Percentiles rank a stretch among this genome's conserved stretches.
Evolutionary conservation across 495 filamentous ascomycete genomes (phyloP).

Genomic region (Penicillium longicatenatum): DNA sequence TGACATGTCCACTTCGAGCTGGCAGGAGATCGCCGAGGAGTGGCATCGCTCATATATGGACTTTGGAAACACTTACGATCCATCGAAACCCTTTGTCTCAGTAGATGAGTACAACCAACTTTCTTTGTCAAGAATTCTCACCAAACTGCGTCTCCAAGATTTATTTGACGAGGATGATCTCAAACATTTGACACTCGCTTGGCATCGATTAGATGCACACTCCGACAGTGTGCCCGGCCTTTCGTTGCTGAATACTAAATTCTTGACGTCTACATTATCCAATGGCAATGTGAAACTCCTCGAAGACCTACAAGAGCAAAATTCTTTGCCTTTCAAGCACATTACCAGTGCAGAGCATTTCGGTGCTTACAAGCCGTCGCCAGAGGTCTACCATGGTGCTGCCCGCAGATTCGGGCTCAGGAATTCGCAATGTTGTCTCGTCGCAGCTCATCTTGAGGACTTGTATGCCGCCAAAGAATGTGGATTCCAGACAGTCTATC

Average conservation of each 20-base stretch:
- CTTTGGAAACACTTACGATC: slow-evolving; percentile 21
- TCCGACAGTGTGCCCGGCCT: slow-evolving; percentile 20
- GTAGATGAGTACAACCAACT: slow-evolving; percentile 25
- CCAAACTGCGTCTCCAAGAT: slow-evolving; percentile 9
- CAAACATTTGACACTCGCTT: slow-evolving; percentile 17
- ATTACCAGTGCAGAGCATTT: slow-evolving; percentile 65
- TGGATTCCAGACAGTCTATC: slow-evolving; percentile 67
- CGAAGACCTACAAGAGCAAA: slow-evolving; percentile 54
- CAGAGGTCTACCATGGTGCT: slow-evolving; percentile 62
- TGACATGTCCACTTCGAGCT: slow-evolving; percentile 13
- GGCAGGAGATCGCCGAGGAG: slow-evolving; percentile 17
- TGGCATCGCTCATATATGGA: slow-evolving; percentile 25
- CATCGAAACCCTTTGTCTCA: slow-evolving; percentile 23
- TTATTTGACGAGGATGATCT: slow-evolving; percentile 23
- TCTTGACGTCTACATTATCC: slow-evolving; percentile 61
- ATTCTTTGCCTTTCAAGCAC: slow-evolving; percentile 55
- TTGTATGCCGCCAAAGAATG: slow-evolving; percentile 59
- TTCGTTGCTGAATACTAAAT: slow-evolving; percentile 47
- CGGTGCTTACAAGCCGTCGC: slow-evolving; percentile 67
- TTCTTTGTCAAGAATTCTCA: slow-evolving; percentile 18
- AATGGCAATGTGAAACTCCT: slow-evolving; percentile 70
- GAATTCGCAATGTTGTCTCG: slow-evolving; percentile 64
- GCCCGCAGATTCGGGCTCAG: slow-evolving; percentile 53
- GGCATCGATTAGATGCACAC: slow-evolving; percentile 25
- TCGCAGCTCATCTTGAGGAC: slow-evolving; percentile 69